Conservation (phyloP, 2,329 filamentous ascomycete genomes). For the Alternaria triticina region DNA sequence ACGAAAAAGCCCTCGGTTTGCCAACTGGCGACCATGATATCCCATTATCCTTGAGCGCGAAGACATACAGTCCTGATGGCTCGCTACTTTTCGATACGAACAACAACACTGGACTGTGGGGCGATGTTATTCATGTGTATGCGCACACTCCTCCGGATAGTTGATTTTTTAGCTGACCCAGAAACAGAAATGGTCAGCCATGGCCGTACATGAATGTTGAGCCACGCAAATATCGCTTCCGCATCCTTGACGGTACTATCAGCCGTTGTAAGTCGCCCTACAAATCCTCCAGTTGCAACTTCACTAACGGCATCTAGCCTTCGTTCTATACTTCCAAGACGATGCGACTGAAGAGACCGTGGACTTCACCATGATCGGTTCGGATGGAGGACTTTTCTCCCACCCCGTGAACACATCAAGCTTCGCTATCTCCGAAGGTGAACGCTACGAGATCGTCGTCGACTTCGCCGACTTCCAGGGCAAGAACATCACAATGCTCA, state of each 20-base stretch:
- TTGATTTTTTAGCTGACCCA: constrained; percentile 1
- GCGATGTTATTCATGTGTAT: constrained; percentile 62
- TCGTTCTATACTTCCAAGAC: constrained; percentile 55
- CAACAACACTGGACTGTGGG: constrained; percentile 58
- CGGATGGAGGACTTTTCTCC: constrained; percentile 59
- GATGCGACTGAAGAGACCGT: constrained; percentile 39
- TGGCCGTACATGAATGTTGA: constrained; percentile 65
- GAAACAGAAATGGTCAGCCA: constrained; percentile 59
- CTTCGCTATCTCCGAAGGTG: constrained; percentile 61
- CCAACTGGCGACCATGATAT: constrained; percentile 62
- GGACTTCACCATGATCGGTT: constrained; percentile 61
- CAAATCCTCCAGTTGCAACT: neutral
- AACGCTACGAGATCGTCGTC: constrained; percentile 64
- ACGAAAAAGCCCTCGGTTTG: constrained; percentile 57
- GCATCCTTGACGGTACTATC: constrained; percentile 56
- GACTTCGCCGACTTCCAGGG: constrained; percentile 60
- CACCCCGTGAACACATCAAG: constrained; percentile 52
- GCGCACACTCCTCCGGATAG: neutral
- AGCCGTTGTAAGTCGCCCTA: constrained; percentile 25
- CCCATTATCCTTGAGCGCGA: constrained; percentile 58
- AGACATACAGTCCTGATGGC: constrained; percentile 60
- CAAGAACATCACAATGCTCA: constrained; percentile 57
- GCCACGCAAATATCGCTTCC: constrained; percentile 65
- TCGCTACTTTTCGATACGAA: constrained; percentile 55
- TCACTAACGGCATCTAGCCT: constrained; percentile 42